Evolutionary conservation across 805 yeast genomes (phyloP), one percentile per base, ranked within the genome.

Genomic region (Jamesozyma lodderae): DNA sequence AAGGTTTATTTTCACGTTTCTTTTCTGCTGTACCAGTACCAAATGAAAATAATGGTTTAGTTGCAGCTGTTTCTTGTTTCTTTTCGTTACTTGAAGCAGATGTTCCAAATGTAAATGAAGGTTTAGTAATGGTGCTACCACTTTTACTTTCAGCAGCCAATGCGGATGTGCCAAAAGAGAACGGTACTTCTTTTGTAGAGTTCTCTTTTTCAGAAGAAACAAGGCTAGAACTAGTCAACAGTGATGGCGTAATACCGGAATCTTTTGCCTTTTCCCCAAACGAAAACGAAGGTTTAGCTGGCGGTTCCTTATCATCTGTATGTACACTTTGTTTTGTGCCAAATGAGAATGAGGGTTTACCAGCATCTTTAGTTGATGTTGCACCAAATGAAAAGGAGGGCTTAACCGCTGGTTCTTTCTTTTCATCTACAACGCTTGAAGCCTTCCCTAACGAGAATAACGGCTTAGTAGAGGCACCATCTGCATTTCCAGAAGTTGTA

Each of bases 21-120:
- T 35, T n/a, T n/a, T n/a, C n/a, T n/a, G n/a, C n/a, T n/a, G n/a
- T n/a, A n/a, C n/a, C n/a, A n/a, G n/a, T 23, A 27, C 43, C 47
- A 33, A 48, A 45, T 11, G 50, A 40, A 25, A 47, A 43, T 11
- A 37, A 13, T 28, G 49, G 47, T 28, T 29, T 33, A n/a, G n/a
- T n/a, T n/a, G n/a, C n/a, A n/a, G 4, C 25, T n/a, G n/a, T n/a
- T n/a, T n/a, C n/a, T n/a, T n/a, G n/a, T n/a, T n/a, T n/a, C n/a
- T n/a, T n/a, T n/a, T n/a, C n/a, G n/a, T n/a, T n/a, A n/a, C n/a
- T n/a, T n/a, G n/a, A n/a, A n/a, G n/a, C n/a, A n/a, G n/a, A n/a
- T n/a, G n/a, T n/a, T n/a, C n/a, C n/a, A n/a, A n/a, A n/a, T n/a
- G n/a, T n/a, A n/a, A n/a, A n/a, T n/a, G n/a, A n/a, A n/a, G n/a